These are phyloP conservation scores for Fusarium napiforme DNA, from an alignment of 2,329 filamentous ascomycete species.

Conservation along the genomic window DNA sequence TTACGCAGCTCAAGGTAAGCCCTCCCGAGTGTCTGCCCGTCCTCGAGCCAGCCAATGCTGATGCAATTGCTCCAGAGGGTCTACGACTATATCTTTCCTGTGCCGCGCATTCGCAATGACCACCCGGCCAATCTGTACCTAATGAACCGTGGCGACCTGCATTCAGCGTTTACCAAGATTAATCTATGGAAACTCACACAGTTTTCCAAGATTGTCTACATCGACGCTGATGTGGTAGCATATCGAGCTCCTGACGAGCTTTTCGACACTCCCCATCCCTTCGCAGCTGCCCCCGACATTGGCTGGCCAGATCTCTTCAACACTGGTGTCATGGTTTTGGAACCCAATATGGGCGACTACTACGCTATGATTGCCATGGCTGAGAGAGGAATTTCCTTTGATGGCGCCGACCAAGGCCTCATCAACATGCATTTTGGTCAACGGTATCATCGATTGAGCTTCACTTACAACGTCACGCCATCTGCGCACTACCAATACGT, in stretches of 20 bases:
- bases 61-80: slow-evolving; percentile 65
- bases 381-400: slow-evolving; percentile 88
- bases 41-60: not conserved
- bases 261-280: slow-evolving; percentile 71
- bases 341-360: slow-evolving; percentile 87
- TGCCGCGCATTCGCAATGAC: slow-evolving; percentile 80
- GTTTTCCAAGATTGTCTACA: slow-evolving; percentile 91
- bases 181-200: slow-evolving; percentile 91
- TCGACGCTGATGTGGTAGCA: slow-evolving; percentile 94
- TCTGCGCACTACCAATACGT: slow-evolving; percentile 98
- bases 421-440: slow-evolving; percentile 93
- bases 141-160: slow-evolving; percentile 90
- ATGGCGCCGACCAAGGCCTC: slow-evolving; percentile 95
- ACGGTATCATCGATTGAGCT: slow-evolving; percentile 87
- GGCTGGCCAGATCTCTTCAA: slow-evolving; percentile 99
- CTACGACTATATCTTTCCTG: slow-evolving; percentile 89
- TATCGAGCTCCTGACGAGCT: slow-evolving; percentile 93
- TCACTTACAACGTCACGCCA: slow-evolving; percentile 96
- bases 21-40: not conserved
- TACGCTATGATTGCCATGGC: slow-evolving; percentile 87
- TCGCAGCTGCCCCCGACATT: slow-evolving; percentile 87
- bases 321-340: slow-evolving; percentile 93
- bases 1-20: slow-evolving; percentile 80
- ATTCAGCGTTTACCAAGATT: slow-evolving; percentile 96
- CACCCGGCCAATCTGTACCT: slow-evolving; percentile 85